phyloP scores from a whole-genome alignment of 2,329 filamentous ascomycete species.

The Aspergillus eucalypticola region DNA sequence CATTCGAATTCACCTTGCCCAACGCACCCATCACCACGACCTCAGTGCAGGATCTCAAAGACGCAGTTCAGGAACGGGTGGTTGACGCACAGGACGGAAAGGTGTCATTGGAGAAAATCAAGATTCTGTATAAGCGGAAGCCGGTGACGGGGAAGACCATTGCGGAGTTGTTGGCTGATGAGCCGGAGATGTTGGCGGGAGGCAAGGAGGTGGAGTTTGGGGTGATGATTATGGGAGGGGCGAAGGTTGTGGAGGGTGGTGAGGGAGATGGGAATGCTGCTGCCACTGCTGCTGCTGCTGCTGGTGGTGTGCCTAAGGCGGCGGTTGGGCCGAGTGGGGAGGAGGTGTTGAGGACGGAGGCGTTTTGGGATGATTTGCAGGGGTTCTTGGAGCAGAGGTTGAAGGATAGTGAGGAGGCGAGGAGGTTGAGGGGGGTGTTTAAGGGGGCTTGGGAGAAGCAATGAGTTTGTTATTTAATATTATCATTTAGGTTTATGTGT shows the following conservation, averaged over 20 bases:
- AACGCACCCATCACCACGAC: constrained; percentile 64
- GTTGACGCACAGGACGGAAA: constrained; percentile 47
- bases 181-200: constrained; percentile 43
- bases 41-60: constrained; percentile 77
- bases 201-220: constrained; percentile 68
- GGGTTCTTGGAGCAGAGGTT: constrained; percentile 78
- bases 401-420: constrained; percentile 67
- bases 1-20: constrained; percentile 66
- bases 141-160: constrained; percentile 72
- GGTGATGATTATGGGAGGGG: constrained; percentile 84
- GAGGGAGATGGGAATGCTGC: constrained; percentile 23
- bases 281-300: constrained; percentile 7
- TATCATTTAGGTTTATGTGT: constrained; percentile 1
- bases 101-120: constrained; percentile 69
- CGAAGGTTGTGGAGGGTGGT: constrained; percentile 38
- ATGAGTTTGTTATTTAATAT: background rate
- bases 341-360: constrained; percentile 65
- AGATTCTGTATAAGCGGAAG: constrained; percentile 84
- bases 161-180: constrained; percentile 66
- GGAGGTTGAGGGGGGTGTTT: constrained; percentile 67
- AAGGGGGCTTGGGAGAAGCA: constrained; percentile 61
- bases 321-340: constrained; percentile 58
- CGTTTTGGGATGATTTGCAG: constrained; percentile 84
- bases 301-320: constrained; percentile 27
- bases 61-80: constrained; percentile 63